Conservation (phyloP, 2,329 filamentous ascomycete species). For the Curvularia sp. region DNA sequence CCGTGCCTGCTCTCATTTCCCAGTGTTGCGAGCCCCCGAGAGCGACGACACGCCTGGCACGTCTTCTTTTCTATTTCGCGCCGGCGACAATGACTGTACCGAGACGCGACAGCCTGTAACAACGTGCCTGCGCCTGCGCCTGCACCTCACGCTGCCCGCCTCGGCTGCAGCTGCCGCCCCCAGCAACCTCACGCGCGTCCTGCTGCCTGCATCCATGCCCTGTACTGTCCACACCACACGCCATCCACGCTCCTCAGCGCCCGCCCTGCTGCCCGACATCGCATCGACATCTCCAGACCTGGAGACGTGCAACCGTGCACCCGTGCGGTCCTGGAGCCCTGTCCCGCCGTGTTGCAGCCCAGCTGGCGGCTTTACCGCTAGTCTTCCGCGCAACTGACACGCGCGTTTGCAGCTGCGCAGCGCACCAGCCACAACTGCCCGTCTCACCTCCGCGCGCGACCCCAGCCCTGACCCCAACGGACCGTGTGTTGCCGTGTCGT, state of each 20-base stretch:
- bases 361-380: slow-evolving; percentile 13
- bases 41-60: slow-evolving; percentile 5
- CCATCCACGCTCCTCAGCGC: background rate
- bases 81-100: slow-evolving; percentile 8
- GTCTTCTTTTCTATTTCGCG: slow-evolving; percentile 13
- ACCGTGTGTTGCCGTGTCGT: background rate
- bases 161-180: slow-evolving; percentile 32
- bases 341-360: slow-evolving; percentile 3
- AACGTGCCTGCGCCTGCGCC: background rate
- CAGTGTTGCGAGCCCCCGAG: slow-evolving; percentile 24
- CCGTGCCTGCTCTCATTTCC: slow-evolving; percentile 27
- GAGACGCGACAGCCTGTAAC: slow-evolving; percentile 13
- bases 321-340: slow-evolving; percentile 1
- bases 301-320: background rate
- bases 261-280: background rate
- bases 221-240: background rate
- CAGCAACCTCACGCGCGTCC: slow-evolving; percentile 15
- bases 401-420: slow-evolving; percentile 13
- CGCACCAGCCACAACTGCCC: slow-evolving; percentile 37
- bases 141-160: slow-evolving; percentile 10
- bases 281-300: background rate
- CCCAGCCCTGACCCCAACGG: background rate
- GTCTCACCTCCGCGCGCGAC: slow-evolving; percentile 14
- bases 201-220: background rate
- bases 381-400: slow-evolving; percentile 13